phyloP scores from a whole-genome alignment of 2,329 filamentous ascomycete species.

The Rhytidhysteron rufulum region DNA sequence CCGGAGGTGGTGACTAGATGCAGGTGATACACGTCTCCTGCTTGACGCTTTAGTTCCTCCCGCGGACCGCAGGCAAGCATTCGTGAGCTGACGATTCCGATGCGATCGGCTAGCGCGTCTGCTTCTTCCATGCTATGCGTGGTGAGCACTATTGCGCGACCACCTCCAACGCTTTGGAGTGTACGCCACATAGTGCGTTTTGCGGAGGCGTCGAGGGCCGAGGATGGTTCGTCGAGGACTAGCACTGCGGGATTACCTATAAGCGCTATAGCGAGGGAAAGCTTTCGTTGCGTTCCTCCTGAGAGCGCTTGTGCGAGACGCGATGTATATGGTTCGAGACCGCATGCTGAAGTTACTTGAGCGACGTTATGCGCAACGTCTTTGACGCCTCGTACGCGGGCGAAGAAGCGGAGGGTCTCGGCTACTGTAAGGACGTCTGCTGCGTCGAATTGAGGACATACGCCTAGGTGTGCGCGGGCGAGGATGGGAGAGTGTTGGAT shows the following conservation, averaged over 20 bases:
- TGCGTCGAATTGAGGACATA: constrained; percentile 72
- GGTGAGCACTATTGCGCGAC: constrained; percentile 74
- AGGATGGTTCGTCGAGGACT: constrained; percentile 75
- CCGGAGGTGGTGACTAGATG: constrained; percentile 72
- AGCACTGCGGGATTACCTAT: constrained; percentile 87
- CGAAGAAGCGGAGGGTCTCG: constrained; percentile 84
- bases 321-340: constrained; percentile 63
- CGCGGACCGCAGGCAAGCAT: constrained; percentile 64
- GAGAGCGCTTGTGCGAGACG: constrained; percentile 75
- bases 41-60: constrained; percentile 60
- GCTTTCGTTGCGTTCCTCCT: constrained; percentile 85
- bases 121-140: constrained; percentile 94
- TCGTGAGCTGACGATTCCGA: constrained; percentile 73
- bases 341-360: constrained; percentile 72
- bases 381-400: constrained; percentile 70
- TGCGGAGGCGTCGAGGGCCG: constrained; percentile 79
- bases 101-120: constrained; percentile 73
- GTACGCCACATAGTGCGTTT: constrained; percentile 91
- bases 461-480: constrained; percentile 72
- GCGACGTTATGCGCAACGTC: constrained; percentile 73
- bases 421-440: constrained; percentile 84
- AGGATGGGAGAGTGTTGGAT: constrained; percentile 63
- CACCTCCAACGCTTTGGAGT: constrained; percentile 62
- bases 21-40: constrained; percentile 72
- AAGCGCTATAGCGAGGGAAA: constrained; percentile 82